A percentile compares a stretch with the other conserved stretches of the same genome.
These are phyloP conservation scores for Osmanthus fragrans DNA, from an alignment of 257 asterid species.

Conservation along the genomic window DNA sequence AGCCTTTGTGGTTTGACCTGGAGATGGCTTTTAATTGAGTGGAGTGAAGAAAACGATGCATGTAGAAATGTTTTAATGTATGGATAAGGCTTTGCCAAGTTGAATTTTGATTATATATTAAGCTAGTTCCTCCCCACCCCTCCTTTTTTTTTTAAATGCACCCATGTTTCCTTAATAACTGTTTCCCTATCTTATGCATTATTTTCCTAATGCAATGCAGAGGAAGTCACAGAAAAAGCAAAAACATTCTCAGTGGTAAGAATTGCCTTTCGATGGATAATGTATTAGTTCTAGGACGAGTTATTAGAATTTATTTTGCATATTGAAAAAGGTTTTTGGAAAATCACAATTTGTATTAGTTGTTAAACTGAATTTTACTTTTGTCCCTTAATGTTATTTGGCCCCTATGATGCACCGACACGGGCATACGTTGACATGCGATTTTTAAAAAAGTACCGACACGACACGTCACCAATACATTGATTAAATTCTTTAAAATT, in stretches of 20 bases:
- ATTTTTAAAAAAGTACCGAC: too few relatives aligned
- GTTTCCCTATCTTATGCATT: constrained; percentile 16
- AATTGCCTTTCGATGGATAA: constrained; percentile 13
- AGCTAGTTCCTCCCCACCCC: too few relatives aligned
- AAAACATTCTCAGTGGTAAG: constrained; percentile 61
- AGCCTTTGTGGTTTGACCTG: not conserved
- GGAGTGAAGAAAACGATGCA: not conserved
- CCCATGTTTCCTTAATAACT: not conserved
- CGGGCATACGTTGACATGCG: too few relatives aligned
- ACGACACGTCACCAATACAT: too few relatives aligned
- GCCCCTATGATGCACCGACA: too few relatives aligned
- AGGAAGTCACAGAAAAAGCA: constrained; percentile 46
- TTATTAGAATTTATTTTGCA: not conserved
- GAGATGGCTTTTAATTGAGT: not conserved
- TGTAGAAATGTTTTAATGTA: not conserved
- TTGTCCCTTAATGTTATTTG: not conserved
- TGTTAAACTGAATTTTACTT: not conserved
- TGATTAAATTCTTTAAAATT: too few relatives aligned
- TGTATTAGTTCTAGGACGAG: constrained; percentile 11
- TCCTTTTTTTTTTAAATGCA: not conserved
- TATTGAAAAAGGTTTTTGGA: not conserved
- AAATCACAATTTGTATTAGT: not conserved
- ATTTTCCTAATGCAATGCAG: constrained; percentile 41
- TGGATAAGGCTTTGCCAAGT: not conserved
- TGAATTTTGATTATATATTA: not conserved